Conservation (phyloP, 2,329 filamentous ascomycete species). For the Keithomyces neogunnii region DNA sequence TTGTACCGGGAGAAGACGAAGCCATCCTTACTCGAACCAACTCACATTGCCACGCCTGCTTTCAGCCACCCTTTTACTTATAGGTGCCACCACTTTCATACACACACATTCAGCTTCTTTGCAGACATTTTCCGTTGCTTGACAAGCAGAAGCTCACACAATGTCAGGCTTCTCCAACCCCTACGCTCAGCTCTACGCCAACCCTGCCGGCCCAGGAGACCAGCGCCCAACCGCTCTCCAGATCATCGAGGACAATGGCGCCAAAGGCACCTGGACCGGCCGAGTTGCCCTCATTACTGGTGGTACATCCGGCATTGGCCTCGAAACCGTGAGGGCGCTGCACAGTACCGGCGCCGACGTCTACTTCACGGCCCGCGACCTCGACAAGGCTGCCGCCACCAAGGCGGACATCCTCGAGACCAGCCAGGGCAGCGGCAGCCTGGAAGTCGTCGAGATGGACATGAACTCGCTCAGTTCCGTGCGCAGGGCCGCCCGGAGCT, state of each 20-base stretch:
- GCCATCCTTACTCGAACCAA: too few relatives aligned
- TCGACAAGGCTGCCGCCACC: background rate
- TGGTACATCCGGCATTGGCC: background rate
- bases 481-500: background rate
- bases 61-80: too few relatives aligned
- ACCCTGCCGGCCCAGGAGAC: slow-evolving; percentile 8
- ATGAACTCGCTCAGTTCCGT: background rate
- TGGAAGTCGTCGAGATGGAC: slow-evolving; percentile 1
- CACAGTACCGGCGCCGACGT: background rate
- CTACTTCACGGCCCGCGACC: background rate
- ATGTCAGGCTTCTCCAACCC: background rate
- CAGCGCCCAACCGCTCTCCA: slow-evolving; percentile 9
- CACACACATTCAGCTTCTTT: background rate
- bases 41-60: too few relatives aligned
- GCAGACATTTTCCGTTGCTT: background rate
- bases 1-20: too few relatives aligned
- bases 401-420: background rate
- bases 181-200: slow-evolving; percentile 4
- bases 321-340: background rate
- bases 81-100: too few relatives aligned
- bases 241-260: background rate
- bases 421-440: background rate
- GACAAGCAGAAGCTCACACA: background rate
- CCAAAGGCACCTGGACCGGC: background rate
- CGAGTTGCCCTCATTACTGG: slow-evolving; percentile 2